Percentiles rank a stretch among this genome's conserved stretches.
These are phyloP conservation scores for Chrysoporthe austroafricana DNA, from an alignment of 2,329 filamentous ascomycete species.

Conservation along the genomic window DNA sequence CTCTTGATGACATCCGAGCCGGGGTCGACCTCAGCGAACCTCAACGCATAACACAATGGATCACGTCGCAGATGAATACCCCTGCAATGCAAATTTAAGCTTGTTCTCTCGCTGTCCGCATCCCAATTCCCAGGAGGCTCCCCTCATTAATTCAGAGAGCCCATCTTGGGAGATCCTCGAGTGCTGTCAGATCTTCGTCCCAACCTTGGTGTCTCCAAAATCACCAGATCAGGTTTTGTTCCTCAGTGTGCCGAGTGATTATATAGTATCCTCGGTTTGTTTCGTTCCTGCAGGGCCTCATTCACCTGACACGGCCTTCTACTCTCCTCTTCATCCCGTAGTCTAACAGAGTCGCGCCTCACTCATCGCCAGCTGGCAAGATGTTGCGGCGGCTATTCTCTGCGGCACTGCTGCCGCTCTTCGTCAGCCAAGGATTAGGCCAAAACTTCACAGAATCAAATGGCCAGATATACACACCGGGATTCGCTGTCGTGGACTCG, in stretches of 20 bases:
- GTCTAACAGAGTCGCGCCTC: not conserved
- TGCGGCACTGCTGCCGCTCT: constrained; percentile 34
- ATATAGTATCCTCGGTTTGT: not conserved
- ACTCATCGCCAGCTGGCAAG: not conserved
- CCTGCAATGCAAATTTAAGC: constrained; percentile 23
- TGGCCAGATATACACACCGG: constrained; percentile 72
- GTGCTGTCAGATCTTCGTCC: not conserved
- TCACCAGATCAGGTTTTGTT: not conserved
- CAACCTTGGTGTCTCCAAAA: not conserved
- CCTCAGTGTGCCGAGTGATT: not conserved
- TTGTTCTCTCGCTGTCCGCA: not conserved
- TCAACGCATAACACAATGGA: constrained; percentile 1
- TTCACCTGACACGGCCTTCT: not conserved
- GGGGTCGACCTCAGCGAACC: constrained; percentile 4
- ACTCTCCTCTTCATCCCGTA: not conserved
- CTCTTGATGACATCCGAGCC: constrained; percentile 16
- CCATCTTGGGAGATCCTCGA: not conserved
- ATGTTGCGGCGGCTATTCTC: constrained; percentile 15
- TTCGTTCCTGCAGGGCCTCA: not conserved
- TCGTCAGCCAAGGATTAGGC: constrained; percentile 37
- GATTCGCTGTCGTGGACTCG: constrained; percentile 68
- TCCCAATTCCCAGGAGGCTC: not conserved
- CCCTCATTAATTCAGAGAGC: constrained; percentile 2
- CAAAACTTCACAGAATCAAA: constrained; percentile 61
- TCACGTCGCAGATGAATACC: constrained; percentile 16